phyloP scores from a whole-genome alignment of 1,284 basidiomycete genomes.

The Ganoderma leucocontextum region DNA sequence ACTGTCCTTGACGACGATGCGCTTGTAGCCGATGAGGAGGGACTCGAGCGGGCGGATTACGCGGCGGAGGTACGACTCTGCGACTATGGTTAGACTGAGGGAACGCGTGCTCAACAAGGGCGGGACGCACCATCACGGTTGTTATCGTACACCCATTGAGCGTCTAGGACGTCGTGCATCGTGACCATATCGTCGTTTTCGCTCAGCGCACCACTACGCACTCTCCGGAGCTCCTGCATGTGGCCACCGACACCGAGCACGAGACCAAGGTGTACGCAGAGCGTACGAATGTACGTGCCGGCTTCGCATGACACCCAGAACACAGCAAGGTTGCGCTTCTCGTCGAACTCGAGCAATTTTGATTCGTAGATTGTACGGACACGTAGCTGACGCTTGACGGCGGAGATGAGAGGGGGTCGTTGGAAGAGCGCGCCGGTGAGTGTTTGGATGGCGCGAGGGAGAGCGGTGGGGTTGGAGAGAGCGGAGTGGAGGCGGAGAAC shows the following conservation, averaged over 20 bases:
- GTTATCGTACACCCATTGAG: conserved; percentile 99
- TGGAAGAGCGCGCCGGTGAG: conserved; percentile 99
- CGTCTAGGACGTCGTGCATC: conserved; percentile 99
- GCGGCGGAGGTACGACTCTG: conserved; percentile 96
- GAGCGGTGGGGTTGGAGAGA: conserved; percentile 83
- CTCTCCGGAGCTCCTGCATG: conserved; percentile 98
- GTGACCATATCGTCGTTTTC: conserved; percentile 99
- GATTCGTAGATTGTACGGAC: conserved; percentile 98
- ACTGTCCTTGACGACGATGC: conserved; percentile 99
- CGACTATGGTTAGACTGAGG: conserved; percentile 8
- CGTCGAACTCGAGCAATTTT: conserved; percentile 97
- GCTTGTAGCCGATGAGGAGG: conserved; percentile 95
- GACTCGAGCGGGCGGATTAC: conserved; percentile 96
- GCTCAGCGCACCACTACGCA: conserved; percentile 94
- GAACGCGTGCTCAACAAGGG: neutral
- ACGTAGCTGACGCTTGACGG: conserved; percentile 98
- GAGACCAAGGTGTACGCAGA: conserved; percentile 97
- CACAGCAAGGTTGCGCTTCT: conserved; percentile 95
- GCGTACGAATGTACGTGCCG: conserved; percentile 97
- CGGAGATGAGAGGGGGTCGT: conserved; percentile 97
- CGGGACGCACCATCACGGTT: conserved; percentile 83
- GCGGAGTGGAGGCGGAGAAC: conserved; percentile 92
- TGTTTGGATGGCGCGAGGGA: conserved; percentile 95
- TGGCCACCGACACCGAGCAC: conserved; percentile 97
- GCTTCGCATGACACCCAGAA: conserved; percentile 99